Percentiles rank a stretch among this genome's conserved stretches.
These are phyloP conservation scores for Pythium coloratum DNA, from an alignment of 352 stramenopile species.

Conservation along the genomic window DNA sequence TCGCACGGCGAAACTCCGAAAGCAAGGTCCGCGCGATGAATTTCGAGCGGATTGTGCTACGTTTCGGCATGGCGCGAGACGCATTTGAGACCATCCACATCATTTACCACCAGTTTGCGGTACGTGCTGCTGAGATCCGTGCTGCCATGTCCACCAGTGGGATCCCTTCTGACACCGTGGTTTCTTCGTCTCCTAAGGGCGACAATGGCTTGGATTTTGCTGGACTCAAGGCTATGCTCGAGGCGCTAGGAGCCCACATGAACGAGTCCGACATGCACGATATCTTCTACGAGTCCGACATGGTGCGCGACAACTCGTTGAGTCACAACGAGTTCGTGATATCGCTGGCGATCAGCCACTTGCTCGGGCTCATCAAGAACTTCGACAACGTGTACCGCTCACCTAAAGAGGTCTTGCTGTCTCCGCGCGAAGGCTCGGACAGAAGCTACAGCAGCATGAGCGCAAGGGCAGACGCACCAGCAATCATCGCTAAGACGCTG, in stretches of 20 bases:
- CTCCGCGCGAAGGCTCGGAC: neutral
- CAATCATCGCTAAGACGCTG: slow-evolving; percentile 65
- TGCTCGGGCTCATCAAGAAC: slow-evolving; percentile 79
- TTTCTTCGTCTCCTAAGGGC: slow-evolving; percentile 27
- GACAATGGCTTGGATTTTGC: slow-evolving; percentile 65
- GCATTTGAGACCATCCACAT: slow-evolving; percentile 62
- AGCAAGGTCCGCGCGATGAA: slow-evolving; percentile 54
- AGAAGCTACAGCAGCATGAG: slow-evolving; percentile 11
- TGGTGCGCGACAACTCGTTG: slow-evolving; percentile 83
- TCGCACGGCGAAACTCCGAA: slow-evolving; percentile 42
- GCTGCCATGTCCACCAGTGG: neutral
- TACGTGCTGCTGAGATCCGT: slow-evolving; percentile 27
- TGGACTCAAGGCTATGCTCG: slow-evolving; percentile 60
- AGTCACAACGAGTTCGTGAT: slow-evolving; percentile 88
- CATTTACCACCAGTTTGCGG: slow-evolving; percentile 69
- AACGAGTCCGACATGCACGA: slow-evolving; percentile 67
- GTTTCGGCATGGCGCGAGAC: slow-evolving; percentile 62
- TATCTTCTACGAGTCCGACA: slow-evolving; percentile 89
- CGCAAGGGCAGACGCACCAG: slow-evolving; percentile 30
- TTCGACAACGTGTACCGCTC: slow-evolving; percentile 50
- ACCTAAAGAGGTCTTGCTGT: slow-evolving; percentile 34
- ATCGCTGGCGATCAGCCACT: slow-evolving; percentile 80
- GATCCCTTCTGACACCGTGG: neutral
- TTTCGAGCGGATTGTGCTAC: slow-evolving; percentile 79
- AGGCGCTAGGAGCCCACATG: slow-evolving; percentile 61